These are phyloP conservation scores for Circinella minor DNA, from an alignment of 371 early-diverging fungal species.

Conservation along the genomic window DNA sequence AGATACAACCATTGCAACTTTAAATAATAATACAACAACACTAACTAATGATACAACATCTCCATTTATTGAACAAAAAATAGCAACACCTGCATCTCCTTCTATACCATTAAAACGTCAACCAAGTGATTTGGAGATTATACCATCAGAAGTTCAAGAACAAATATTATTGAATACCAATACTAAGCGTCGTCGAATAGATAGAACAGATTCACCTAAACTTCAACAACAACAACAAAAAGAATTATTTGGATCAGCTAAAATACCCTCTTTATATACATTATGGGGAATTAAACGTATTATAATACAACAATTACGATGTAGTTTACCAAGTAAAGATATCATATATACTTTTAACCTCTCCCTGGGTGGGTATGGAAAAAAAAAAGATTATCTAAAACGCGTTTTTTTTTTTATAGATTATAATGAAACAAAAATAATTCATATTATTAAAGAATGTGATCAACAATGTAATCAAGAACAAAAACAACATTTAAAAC, in stretches of 20 bases:
- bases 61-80: background rate
- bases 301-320: constrained; percentile 7
- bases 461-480: background rate
- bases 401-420: background rate
- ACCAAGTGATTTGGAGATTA: background rate
- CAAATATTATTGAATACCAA: background rate
- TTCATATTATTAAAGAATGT: background rate
- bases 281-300: constrained; percentile 9
- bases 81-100: background rate
- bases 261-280: background rate
- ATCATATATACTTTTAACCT: background rate
- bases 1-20: background rate
- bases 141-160: background rate
- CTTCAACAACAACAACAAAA: background rate
- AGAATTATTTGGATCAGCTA: background rate
- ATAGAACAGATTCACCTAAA: background rate
- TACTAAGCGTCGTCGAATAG: background rate
- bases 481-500: constrained; percentile 14
- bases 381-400: background rate
- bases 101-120: background rate
- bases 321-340: constrained; percentile 1
- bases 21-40: background rate
- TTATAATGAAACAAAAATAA: background rate
- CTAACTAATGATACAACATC: background rate
- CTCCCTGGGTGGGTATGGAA: no score